Evolutionary conservation across 495 filamentous ascomycete genomes (phyloP).

Genomic region (Rusavskia elegans): DNA sequence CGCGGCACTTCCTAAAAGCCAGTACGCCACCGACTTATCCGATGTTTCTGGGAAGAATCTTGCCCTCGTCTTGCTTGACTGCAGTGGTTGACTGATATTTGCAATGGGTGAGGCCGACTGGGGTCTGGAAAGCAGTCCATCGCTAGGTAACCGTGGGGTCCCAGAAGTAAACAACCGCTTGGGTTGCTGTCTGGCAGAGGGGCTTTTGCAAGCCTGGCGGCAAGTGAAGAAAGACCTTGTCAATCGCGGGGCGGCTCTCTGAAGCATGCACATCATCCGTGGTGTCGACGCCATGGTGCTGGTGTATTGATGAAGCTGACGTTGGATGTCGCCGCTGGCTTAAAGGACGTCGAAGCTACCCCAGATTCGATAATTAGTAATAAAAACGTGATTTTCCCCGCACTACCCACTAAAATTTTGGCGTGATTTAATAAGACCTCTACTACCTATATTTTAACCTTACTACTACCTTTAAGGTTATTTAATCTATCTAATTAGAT

Average conservation of each 20-base stretch:
- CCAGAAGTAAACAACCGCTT: background rate
- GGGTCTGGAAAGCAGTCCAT: background rate
- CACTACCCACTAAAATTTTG: no score
- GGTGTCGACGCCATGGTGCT: conserved; percentile 21
- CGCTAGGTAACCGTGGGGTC: background rate
- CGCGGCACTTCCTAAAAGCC: conserved; percentile 77
- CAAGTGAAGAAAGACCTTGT: conserved; percentile 34
- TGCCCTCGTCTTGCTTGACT: background rate
- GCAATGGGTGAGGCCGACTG: conserved; percentile 9
- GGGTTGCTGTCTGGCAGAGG: background rate
- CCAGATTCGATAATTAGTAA: no score
- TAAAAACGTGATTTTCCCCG: no score
- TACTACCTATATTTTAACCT: no score
- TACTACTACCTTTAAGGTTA: no score
- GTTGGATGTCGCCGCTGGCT: background rate
- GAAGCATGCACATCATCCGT: conserved; percentile 29
- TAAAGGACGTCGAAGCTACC: background rate
- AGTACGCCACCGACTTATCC: conserved; percentile 68
- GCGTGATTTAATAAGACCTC: no score
- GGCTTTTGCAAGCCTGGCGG: conserved; percentile 18
- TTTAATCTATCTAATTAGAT: no score
- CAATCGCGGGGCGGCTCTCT: conserved; percentile 31
- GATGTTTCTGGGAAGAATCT: conserved; percentile 54
- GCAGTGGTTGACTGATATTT: background rate
- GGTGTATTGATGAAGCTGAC: background rate